Percentiles rank a stretch among this genome's conserved stretches.
Evolutionary conservation across 352 stramenopile species (phyloP).

Genomic region (Phytopythium aichiense): DNA sequence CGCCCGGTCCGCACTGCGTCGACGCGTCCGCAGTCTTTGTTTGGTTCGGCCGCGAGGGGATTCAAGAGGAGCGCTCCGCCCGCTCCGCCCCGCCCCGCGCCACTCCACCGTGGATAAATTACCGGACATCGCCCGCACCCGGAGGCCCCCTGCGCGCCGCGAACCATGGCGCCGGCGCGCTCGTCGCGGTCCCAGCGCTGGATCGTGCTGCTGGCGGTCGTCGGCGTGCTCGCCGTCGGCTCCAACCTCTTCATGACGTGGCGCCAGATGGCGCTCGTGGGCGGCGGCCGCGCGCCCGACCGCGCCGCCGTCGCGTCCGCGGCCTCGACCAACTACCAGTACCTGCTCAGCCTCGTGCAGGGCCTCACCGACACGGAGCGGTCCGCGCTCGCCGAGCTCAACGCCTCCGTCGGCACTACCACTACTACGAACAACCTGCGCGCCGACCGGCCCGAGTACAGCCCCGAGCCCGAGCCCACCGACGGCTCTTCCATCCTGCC

Average conservation of each 20-base stretch:
- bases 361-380: background rate
- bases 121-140: no score
- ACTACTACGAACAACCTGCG: background rate
- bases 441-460: background rate
- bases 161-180: conserved; percentile 15
- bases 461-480: background rate
- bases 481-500: no score
- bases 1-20: background rate
- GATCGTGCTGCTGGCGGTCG: conserved; percentile 20
- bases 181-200: conserved; percentile 18
- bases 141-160: no score
- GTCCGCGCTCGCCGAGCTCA: background rate
- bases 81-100: no score
- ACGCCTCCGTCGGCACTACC: background rate
- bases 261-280: conserved; percentile 13
- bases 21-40: background rate
- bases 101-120: no score
- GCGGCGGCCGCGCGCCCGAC: background rate
- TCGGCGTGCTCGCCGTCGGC: conserved; percentile 24
- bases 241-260: conserved; percentile 30
- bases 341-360: conserved; percentile 4
- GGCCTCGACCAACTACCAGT: background rate
- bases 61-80: no score
- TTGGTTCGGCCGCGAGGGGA: background rate
- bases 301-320: conserved; percentile 2